Evolutionary conservation across 768 basidiomycete species (phyloP), one percentile per base, ranked within the genome.

Genomic region (Boletus rubescentipes): DNA sequence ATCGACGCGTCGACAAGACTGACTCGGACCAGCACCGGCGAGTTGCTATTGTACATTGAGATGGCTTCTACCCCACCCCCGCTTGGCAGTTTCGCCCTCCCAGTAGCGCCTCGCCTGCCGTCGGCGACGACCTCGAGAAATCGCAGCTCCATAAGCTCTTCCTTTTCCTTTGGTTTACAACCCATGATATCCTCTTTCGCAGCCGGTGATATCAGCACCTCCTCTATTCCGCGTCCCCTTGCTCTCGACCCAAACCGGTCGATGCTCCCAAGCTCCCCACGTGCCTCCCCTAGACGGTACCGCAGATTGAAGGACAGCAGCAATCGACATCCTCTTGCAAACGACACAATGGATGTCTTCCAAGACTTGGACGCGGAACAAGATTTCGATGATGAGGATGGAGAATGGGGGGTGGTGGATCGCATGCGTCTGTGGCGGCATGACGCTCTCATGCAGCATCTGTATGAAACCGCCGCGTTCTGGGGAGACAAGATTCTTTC

Each of bases 401-500:
- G 21, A 42, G 85, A 88, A 60, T 94, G 91, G 91, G 84, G 85
- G 2, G 86, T 91, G 78, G 85, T 98, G 4, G 95, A 98, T 73
- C 83, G 95, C 30, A 95, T 99, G 93, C 79, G 97, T 53, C 75
- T 93, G 40, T 98, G 96, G 96, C 77, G 97, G 38, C 95, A 98
- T 66, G 97, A 98, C 74, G 96, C 97, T 38, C 81, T 99, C 60
- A 94, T 95, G 86, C 97, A 98, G 72, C 97, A 99, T 77, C 75
- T 99, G 12, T 97, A 98, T 71, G 91, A 93, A 59, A 97, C 95
- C 0, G 96, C 97, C 3, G 88, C 90, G 6, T 98, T 98, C 68
- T 99, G 97, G 97, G 97, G 97, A 5, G 93, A 96, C 75, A 98
- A 99, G 71, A 86, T 98, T 42, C 77, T 98, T 43, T 90, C 83